phyloP scores from a whole-genome alignment of 2,329 filamentous ascomycete species.

The Colletotrichum sp. region DNA sequence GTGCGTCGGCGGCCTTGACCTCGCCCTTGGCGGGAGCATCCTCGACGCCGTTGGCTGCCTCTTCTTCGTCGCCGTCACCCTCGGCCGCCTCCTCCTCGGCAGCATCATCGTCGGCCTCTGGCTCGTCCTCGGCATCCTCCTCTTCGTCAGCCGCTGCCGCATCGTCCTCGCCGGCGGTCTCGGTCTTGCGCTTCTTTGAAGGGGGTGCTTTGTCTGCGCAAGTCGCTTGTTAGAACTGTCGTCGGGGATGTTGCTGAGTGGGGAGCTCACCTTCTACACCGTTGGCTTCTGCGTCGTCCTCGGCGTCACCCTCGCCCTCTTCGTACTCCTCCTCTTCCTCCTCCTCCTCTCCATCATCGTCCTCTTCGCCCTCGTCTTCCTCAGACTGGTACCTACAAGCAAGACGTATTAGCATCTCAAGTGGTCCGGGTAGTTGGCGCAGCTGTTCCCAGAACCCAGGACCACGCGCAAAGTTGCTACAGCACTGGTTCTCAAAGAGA shows the following conservation, averaged over 20 bases:
- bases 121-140: constrained; percentile 31
- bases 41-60: constrained; percentile 23
- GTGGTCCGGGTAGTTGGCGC: neutral
- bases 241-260: neutral
- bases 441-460: neutral
- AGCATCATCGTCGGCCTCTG: constrained; percentile 34
- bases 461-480: neutral
- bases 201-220: constrained; percentile 45
- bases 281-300: constrained; percentile 30
- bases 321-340: constrained; percentile 41
- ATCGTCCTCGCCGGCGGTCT: constrained; percentile 31
- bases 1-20: constrained; percentile 28
- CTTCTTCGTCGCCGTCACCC: constrained; percentile 27
- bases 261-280: constrained; percentile 3
- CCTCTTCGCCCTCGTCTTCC: constrained; percentile 42
- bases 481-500: neutral
- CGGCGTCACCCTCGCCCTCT: constrained; percentile 34
- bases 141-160: constrained; percentile 37
- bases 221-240: neutral
- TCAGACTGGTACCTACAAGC: constrained; percentile 39
- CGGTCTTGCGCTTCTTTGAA: constrained; percentile 58
- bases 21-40: constrained; percentile 28
- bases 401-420: neutral
- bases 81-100: constrained; percentile 27
- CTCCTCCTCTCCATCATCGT: constrained; percentile 43